Conservation (phyloP, 148 eudicot species). For the Pouteria glomerata region DNA sequence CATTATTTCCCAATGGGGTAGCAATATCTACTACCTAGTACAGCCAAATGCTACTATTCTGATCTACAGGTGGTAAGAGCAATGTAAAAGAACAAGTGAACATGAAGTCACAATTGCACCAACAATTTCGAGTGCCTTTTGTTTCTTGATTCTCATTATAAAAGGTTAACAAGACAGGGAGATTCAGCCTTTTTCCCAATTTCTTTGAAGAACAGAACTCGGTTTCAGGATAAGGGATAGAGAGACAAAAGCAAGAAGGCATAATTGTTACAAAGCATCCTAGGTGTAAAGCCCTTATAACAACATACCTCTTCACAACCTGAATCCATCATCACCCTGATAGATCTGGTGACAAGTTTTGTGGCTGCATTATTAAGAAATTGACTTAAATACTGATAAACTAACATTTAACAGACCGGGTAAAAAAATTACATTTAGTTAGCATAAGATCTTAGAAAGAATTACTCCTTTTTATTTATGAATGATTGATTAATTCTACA, state of each 20-base stretch:
- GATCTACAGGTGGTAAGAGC: background rate
- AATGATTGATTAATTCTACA: background rate
- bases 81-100: background rate
- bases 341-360: conserved; percentile 83
- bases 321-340: conserved; percentile 91
- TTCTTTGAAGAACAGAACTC: conserved; percentile 3
- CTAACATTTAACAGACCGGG: background rate
- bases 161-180: too few species aligned
- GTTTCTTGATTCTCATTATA: background rate
- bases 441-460: background rate
- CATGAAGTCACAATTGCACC: background rate
- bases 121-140: background rate
- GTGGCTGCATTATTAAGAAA: conserved; percentile 56
- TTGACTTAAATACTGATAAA: background rate
- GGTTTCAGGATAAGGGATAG: background rate
- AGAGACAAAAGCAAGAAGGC: background rate
- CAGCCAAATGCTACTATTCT: background rate
- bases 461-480: background rate
- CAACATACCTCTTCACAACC: conserved; percentile 93
- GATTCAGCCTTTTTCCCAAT: too few species aligned
- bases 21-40: background rate
- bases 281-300: background rate
- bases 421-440: background rate
- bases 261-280: background rate
- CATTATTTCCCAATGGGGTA: background rate